Evolutionary conservation across 208 protist genomes (phyloP).

Genomic region (Crithidia thermophila): DNA sequence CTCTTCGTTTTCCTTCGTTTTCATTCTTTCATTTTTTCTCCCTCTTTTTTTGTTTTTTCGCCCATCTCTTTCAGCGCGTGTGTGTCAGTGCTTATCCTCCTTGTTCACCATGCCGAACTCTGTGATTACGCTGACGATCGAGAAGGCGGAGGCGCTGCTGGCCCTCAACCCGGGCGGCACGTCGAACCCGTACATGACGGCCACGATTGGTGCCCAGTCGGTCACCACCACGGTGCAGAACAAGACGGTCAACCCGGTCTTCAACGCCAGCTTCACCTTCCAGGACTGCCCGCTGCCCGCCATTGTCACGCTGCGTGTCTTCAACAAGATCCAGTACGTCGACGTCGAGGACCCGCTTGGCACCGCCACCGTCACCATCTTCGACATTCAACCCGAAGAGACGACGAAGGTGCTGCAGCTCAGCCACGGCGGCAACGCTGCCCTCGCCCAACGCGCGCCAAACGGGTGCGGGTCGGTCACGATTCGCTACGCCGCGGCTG

Average conservation of each 20-base stretch:
- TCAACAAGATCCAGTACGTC: slow-evolving; percentile 56
- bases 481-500: slow-evolving; percentile 54
- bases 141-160: slow-evolving; percentile 64
- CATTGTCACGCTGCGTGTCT: slow-evolving; percentile 61
- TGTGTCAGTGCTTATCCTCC: slow-evolving; percentile 1
- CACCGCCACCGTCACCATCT: slow-evolving; percentile 72
- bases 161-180: slow-evolving; percentile 68
- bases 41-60: slow-evolving; percentile 4
- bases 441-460: slow-evolving; percentile 48
- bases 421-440: slow-evolving; percentile 64
- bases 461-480: slow-evolving; percentile 60
- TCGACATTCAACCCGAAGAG: slow-evolving; percentile 36
- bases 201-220: slow-evolving; percentile 52
- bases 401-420: slow-evolving; percentile 51
- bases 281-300: slow-evolving; percentile 61
- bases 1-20: slow-evolving; percentile 1
- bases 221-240: slow-evolving; percentile 43
- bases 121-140: slow-evolving; percentile 49
- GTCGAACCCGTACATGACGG: slow-evolving; percentile 76
- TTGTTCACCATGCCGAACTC: slow-evolving; percentile 22
- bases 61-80: neutral
- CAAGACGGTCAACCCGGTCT: slow-evolving; percentile 62
- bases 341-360: slow-evolving; percentile 76
- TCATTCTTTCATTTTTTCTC: slow-evolving; percentile 8
- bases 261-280: slow-evolving; percentile 63